phyloP scores from a whole-genome alignment of 2,329 filamentous ascomycete species.

The Pyrenochaeta sp. region DNA sequence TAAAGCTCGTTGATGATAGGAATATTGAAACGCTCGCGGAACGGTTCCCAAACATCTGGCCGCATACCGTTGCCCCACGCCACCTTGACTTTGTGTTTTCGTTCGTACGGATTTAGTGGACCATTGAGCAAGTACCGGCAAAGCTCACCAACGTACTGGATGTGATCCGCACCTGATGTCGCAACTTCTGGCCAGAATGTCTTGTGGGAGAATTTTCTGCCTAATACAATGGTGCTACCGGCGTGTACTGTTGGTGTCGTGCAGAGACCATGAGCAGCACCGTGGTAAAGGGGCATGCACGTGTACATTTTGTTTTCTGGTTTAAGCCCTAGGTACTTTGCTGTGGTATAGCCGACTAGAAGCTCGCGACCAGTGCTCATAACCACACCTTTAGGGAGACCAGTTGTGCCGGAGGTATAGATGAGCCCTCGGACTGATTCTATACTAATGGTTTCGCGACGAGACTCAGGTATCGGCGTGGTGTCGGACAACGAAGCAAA shows the following conservation, averaged over 20 bases:
- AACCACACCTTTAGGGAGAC: slow-evolving; percentile 45
- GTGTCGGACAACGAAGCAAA: slow-evolving; percentile 31
- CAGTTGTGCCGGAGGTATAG: slow-evolving; percentile 50
- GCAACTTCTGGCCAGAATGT: slow-evolving; percentile 51
- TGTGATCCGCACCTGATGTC: slow-evolving; percentile 37
- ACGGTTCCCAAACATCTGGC: slow-evolving; percentile 52
- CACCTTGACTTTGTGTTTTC: slow-evolving; percentile 42
- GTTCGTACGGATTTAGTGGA: slow-evolving; percentile 42
- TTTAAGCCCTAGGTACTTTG: slow-evolving; percentile 39
- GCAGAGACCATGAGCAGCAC: slow-evolving; percentile 44
- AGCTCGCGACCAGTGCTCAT: slow-evolving; percentile 41
- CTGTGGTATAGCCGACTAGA: slow-evolving; percentile 26
- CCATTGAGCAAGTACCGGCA: slow-evolving; percentile 49
- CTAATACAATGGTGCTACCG: slow-evolving; percentile 41
- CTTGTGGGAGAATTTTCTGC: slow-evolving; percentile 45
- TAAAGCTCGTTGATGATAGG: slow-evolving; percentile 52
- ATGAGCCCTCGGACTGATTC: slow-evolving; percentile 41
- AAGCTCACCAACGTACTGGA: slow-evolving; percentile 51
- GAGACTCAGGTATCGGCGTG: slow-evolving; percentile 35
- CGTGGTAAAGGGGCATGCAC: slow-evolving; percentile 51
- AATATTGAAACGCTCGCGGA: slow-evolving; percentile 51
- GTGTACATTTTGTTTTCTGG: slow-evolving; percentile 45
- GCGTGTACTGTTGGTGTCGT: slow-evolving; percentile 40
- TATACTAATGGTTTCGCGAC: slow-evolving; percentile 29
- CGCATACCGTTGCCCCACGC: slow-evolving; percentile 55